Conservation (phyloP, 768 basidiomycete genomes). For the Hysterangium stoloniferum region DNA sequence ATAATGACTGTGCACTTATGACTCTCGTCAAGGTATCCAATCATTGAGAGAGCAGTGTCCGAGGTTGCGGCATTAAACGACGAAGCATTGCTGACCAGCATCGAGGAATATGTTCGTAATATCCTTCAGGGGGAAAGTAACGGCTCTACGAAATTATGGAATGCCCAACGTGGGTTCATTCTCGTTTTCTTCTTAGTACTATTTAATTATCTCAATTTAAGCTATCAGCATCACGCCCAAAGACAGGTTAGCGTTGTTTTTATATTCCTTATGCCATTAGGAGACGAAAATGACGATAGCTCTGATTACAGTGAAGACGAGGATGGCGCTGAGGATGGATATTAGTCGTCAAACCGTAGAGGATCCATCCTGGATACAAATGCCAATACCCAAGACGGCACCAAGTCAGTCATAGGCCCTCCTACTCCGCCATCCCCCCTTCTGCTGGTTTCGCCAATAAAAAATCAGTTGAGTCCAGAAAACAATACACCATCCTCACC, state of each 20-base stretch:
- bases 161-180: conserved; percentile 5
- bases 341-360: no score
- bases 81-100: conserved; percentile 7
- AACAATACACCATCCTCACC: no score
- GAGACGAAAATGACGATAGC: conserved; percentile 5
- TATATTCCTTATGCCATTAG: background rate
- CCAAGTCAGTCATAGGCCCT: no score
- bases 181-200: background rate
- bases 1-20: background rate
- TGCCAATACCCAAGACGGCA: no score
- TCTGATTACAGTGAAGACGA: conserved; percentile 2
- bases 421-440: no score
- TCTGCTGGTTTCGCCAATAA: no score
- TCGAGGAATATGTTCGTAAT: conserved; percentile 7
- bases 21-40: conserved; percentile 45
- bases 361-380: no score
- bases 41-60: conserved; percentile 52
- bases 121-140: conserved; percentile 5
- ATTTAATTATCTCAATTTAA: background rate
- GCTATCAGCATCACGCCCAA: background rate
- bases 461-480: no score
- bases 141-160: conserved; percentile 2
- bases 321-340: conserved; percentile 2
- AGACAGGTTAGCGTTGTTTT: background rate
- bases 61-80: conserved; percentile 13